Conservation (phyloP, 352 stramenopile species). For the Pilasporangium apinafurcum region DNA sequence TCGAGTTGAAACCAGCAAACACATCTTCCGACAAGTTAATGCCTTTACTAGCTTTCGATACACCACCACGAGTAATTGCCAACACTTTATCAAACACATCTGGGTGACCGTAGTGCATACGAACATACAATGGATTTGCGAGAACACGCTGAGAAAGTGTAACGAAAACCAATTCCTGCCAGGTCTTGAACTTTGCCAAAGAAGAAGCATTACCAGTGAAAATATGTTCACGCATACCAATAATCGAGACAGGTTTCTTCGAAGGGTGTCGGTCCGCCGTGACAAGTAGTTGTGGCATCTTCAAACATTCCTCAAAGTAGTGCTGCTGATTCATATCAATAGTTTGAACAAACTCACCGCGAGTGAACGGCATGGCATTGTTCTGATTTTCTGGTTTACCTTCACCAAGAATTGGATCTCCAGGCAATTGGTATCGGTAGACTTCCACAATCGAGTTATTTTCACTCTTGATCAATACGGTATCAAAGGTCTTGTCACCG, state of each 20-base stretch:
- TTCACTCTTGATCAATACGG: constrained; percentile 79
- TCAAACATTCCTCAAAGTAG: constrained; percentile 84
- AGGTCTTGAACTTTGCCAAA: constrained; percentile 81
- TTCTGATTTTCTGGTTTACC: constrained; percentile 87
- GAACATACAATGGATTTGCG: constrained; percentile 60
- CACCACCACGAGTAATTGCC: constrained; percentile 61
- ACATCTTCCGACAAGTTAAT: constrained; percentile 86
- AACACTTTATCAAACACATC: constrained; percentile 83
- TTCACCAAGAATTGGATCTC: constrained; percentile 75
- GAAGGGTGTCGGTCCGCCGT: constrained; percentile 64
- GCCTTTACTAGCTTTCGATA: constrained; percentile 77
- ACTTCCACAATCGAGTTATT: constrained; percentile 67
- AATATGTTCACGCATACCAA: constrained; percentile 85
- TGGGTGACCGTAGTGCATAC: constrained; percentile 82
- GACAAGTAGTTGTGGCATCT: constrained; percentile 77
- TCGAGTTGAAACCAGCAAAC: constrained; percentile 80
- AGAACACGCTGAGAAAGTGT: constrained; percentile 80
- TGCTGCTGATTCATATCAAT: constrained; percentile 89
- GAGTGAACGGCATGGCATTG: constrained; percentile 72
- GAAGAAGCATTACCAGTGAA: constrained; percentile 83
- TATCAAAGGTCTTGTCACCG: constrained; percentile 47
- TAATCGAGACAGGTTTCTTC: constrained; percentile 70
- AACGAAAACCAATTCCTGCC: constrained; percentile 82
- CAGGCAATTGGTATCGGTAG: constrained; percentile 76
- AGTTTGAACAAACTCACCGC: constrained; percentile 82